Conservation (phyloP, 805 yeast species). For the Diddensiella santjacobensis region DNA sequence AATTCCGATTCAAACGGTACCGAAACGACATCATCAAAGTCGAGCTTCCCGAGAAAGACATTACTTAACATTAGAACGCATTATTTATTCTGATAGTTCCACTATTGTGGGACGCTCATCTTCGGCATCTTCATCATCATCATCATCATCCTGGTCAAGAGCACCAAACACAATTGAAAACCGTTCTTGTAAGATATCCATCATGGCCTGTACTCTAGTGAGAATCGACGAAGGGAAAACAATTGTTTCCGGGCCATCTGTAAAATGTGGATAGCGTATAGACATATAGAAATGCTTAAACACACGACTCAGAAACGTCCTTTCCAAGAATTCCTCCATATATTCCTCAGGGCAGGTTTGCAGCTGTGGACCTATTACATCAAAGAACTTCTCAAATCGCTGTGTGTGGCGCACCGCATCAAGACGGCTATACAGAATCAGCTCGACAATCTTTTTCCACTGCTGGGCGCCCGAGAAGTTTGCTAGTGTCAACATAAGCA, state of each 20-base stretch:
- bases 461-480: constrained; percentile 62
- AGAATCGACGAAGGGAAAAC: not conserved
- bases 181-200: not conserved
- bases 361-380: constrained; percentile 38
- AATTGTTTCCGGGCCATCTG: not conserved
- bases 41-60: not conserved
- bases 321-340: constrained; percentile 34
- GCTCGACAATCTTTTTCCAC: constrained; percentile 52
- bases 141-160: constrained; percentile 8
- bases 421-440: constrained; percentile 39
- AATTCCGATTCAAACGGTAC: constrained; percentile 14
- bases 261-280: not conserved
- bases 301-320: constrained; percentile 22
- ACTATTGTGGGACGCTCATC: not conserved
- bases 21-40: not conserved
- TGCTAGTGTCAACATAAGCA: constrained; percentile 50
- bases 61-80: not conserved
- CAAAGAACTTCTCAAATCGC: constrained; percentile 36
- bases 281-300: constrained; percentile 15
- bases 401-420: constrained; percentile 26
- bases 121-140: constrained; percentile 16
- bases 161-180: constrained; percentile 6
- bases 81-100: not conserved
- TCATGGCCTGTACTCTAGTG: not conserved
- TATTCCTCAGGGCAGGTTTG: constrained; percentile 43